Conservation (phyloP, 306 rosid species). For the Leucaena leucocephala region DNA sequence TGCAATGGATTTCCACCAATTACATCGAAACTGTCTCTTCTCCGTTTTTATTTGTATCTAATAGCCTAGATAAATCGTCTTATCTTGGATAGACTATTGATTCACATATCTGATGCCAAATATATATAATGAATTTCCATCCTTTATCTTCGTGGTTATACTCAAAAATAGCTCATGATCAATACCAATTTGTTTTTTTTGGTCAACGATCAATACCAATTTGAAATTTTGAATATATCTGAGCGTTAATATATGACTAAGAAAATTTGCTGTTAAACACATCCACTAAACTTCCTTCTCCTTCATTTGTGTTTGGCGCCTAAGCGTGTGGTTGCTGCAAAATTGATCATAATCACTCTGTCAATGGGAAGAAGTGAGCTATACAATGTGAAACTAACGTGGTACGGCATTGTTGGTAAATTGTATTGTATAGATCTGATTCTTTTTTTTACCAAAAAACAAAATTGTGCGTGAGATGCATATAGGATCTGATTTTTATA, state of each 20-base stretch:
- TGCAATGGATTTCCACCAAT: not conserved
- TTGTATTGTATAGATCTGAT: not conserved
- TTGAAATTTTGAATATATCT: not conserved
- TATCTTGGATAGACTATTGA: not conserved
- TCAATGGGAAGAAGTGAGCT: not conserved
- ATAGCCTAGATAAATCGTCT: not conserved
- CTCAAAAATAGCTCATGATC: not conserved
- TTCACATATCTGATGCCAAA: not conserved
- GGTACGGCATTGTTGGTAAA: not conserved
- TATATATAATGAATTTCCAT: not conserved
- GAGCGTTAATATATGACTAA: not conserved
- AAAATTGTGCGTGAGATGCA: no score
- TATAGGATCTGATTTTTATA: not conserved
- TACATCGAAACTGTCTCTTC: not conserved
- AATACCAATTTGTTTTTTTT: no score
- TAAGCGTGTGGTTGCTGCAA: not conserved
- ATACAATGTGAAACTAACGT: not conserved
- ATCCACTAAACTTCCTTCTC: not conserved
- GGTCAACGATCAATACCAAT: no score
- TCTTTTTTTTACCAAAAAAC: no score
- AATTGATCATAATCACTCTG: conserved; percentile 10
- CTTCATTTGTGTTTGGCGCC: not conserved
- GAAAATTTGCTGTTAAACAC: not conserved
- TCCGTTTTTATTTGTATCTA: not conserved
- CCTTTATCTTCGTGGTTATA: not conserved